Percentiles rank a stretch among this genome's conserved stretches.
Conservation (phyloP, 176 grass and related monocot species). For the Oryza coarctata region DNA sequence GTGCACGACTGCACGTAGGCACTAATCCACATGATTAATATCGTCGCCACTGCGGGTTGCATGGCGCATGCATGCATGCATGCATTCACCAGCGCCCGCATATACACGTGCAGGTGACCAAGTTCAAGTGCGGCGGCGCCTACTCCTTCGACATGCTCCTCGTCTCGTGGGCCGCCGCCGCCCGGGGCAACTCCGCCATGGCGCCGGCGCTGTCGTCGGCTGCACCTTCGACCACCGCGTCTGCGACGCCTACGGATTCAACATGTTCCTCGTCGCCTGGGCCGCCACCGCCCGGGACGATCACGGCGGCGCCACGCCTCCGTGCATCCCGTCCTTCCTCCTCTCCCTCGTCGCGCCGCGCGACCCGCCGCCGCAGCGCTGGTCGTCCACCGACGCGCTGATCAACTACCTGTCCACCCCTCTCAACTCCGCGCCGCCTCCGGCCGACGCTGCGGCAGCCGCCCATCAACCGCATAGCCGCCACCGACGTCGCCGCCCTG, state of each 20-base stretch:
- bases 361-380: constrained; percentile 3
- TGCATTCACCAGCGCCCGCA: not conserved
- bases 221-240: constrained; percentile 91
- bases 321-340: constrained; percentile 33
- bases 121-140: constrained; percentile 57
- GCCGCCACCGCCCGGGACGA: constrained; percentile 23
- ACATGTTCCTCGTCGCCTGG: constrained; percentile 78
- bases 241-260: constrained; percentile 84
- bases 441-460: not conserved
- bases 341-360: constrained; percentile 53
- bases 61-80: not conserved
- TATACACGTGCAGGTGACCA: constrained; percentile 39
- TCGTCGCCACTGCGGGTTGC: not conserved
- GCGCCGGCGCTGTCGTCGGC: constrained; percentile 56
- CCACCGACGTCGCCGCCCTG: constrained; percentile 36
- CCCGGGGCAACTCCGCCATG: too few relatives aligned
- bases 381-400: constrained; percentile 41
- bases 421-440: constrained; percentile 29
- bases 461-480: constrained; percentile 51
- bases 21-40: not conserved
- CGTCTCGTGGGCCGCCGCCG: too few relatives aligned
- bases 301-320: not conserved
- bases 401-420: constrained; percentile 41
- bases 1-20: too few relatives aligned
- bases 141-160: too few relatives aligned